A percentile compares a stretch with the other conserved stretches of the same genome.
Evolutionary conservation across 2,329 filamentous ascomycete genomes (phyloP).

Genomic region (Neofusicoccum parvum): DNA sequence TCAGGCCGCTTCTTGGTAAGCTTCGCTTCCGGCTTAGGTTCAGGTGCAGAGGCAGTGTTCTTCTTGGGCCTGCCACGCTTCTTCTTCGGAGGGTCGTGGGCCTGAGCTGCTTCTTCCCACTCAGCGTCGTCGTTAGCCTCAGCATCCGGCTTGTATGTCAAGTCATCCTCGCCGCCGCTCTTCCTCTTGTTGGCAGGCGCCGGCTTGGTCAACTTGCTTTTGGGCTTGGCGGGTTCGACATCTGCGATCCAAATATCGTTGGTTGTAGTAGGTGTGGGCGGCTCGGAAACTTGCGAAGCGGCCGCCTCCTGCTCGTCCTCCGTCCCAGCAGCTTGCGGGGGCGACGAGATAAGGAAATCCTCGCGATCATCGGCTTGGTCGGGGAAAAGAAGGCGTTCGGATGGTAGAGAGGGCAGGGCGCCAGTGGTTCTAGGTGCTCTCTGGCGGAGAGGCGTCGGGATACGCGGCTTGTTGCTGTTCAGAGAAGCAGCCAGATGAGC

Average conservation of each 20-base stretch:
- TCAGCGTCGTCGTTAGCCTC: constrained; percentile 1
- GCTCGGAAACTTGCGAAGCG: neutral
- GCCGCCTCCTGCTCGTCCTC: constrained; percentile 1
- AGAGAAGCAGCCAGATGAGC: constrained; percentile 26
- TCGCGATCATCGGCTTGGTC: constrained; percentile 25
- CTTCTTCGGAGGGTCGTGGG: constrained; percentile 12
- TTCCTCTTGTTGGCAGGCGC: constrained; percentile 44
- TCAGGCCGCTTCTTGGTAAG: neutral
- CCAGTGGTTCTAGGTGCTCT: neutral
- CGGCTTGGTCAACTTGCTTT: constrained; percentile 28
- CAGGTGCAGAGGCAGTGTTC: neutral
- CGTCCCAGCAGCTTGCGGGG: neutral
- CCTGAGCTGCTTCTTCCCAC: neutral
- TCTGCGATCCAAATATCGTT: constrained; percentile 20
- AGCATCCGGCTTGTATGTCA: constrained; percentile 19
- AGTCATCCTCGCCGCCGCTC: constrained; percentile 32
- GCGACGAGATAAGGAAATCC: neutral
- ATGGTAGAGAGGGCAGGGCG: constrained; percentile 39
- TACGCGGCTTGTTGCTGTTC: constrained; percentile 7
- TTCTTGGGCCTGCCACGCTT: constrained; percentile 21
- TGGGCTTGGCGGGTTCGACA: constrained; percentile 31
- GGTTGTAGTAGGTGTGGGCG: neutral
- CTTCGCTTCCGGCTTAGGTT: neutral
- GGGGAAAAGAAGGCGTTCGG: constrained; percentile 41
- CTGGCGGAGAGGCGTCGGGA: neutral